Evolutionary conservation across 768 basidiomycete species (phyloP).

Genomic region (Tylopilus vinaceipallidus): DNA sequence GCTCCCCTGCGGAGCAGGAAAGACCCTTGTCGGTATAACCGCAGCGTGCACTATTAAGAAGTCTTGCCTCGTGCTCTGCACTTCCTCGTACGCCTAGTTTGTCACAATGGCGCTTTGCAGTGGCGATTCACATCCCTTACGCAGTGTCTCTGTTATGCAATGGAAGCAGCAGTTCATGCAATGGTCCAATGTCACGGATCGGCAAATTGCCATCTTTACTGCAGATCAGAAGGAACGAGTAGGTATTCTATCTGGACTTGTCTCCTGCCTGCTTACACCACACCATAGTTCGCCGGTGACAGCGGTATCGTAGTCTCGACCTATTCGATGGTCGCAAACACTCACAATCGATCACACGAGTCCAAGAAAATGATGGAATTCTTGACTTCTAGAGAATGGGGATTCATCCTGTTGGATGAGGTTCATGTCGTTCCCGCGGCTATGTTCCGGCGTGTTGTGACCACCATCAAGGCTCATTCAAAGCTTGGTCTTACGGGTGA

Average conservation of each 20-base stretch:
- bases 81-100: constrained; percentile 77
- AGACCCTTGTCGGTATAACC: constrained; percentile 98
- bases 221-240: constrained; percentile 98
- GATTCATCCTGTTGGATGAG: constrained; percentile 95
- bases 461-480: constrained; percentile 98
- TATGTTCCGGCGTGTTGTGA: constrained; percentile 97
- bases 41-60: constrained; percentile 99
- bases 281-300: constrained; percentile 83
- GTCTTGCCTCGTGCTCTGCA: constrained; percentile 95
- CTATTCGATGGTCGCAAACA: constrained; percentile 99
- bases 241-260: constrained; percentile 5
- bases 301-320: constrained; percentile 98
- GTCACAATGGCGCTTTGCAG: neutral
- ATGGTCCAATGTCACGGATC: constrained; percentile 97
- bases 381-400: constrained; percentile 97
- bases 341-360: constrained; percentile 96
- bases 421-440: constrained; percentile 99
- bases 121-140: constrained; percentile 8
- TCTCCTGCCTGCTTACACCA: constrained; percentile 4
- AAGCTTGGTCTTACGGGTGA: constrained; percentile 96
- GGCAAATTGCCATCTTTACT: constrained; percentile 96
- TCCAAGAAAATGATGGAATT: constrained; percentile 99
- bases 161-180: constrained; percentile 99
- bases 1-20: constrained; percentile 96
- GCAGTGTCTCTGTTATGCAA: constrained; percentile 92